These are phyloP conservation scores for Tausonia pullulans DNA, from an alignment of 1,284 basidiomycete genomes.

Conservation along the genomic window DNA sequence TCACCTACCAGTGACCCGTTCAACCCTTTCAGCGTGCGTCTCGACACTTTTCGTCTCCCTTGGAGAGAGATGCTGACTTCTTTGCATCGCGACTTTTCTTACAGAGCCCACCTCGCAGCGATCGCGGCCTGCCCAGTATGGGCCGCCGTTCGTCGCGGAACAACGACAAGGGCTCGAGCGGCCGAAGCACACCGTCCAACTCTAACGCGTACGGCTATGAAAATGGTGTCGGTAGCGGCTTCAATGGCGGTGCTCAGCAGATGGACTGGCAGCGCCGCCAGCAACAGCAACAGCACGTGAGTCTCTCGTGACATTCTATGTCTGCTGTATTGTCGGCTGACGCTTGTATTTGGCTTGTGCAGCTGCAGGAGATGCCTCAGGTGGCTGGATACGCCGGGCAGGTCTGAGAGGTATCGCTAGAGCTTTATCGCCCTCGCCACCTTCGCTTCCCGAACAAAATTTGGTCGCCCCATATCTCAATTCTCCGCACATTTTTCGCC, in stretches of 20 bases:
- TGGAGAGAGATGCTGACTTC: neutral
- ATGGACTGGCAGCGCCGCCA: neutral
- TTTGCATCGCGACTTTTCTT: neutral
- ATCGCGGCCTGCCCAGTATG: neutral
- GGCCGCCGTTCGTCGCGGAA: neutral
- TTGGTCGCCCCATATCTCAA: too few relatives aligned
- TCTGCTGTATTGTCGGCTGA: too few relatives aligned
- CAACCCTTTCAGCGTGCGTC: slow-evolving; percentile 12
- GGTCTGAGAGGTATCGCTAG: too few relatives aligned
- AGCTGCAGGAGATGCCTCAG: too few relatives aligned
- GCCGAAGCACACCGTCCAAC: neutral
- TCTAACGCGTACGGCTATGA: neutral
- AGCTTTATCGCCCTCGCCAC: too few relatives aligned
- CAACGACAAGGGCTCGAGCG: slow-evolving; percentile 3
- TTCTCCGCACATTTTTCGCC: too few relatives aligned
- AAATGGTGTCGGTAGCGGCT: neutral
- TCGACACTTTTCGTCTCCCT: neutral
- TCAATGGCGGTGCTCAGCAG: neutral
- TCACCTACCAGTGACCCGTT: slow-evolving; percentile 11
- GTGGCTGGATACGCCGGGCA: too few relatives aligned
- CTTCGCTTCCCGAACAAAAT: too few relatives aligned
- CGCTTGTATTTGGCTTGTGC: too few relatives aligned
- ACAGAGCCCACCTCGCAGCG: slow-evolving; percentile 7
- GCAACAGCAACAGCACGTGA: neutral
- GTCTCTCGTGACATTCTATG: too few relatives aligned